A percentile compares a stretch with the other conserved stretches of the same genome.
These are phyloP conservation scores for Crithidia mellificae DNA, from an alignment of 208 protist species.

Conservation along the genomic window DNA sequence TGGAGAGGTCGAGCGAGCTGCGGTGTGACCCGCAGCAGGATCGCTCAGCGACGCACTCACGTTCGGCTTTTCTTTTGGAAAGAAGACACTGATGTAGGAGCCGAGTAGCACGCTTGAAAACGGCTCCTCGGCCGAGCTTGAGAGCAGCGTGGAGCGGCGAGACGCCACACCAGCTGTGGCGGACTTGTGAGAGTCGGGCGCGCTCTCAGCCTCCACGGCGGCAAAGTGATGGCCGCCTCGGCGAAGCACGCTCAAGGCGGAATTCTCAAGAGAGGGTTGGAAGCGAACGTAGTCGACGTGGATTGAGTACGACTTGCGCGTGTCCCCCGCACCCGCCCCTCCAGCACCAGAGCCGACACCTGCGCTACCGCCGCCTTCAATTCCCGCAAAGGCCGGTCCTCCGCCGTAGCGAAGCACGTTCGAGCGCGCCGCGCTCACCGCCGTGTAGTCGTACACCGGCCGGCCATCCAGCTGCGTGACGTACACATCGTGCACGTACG, in stretches of 20 bases:
- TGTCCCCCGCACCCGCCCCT: constrained; percentile 3
- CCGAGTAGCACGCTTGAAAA: constrained; percentile 30
- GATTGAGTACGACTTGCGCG: constrained; percentile 55
- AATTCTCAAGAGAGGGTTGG: constrained; percentile 32
- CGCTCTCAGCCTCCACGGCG: background rate
- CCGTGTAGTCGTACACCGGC: constrained; percentile 53
- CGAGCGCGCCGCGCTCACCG: constrained; percentile 19
- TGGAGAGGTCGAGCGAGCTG: background rate
- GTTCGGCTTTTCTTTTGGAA: constrained; percentile 3
- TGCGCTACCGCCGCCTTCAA: background rate
- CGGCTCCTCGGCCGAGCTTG: constrained; percentile 12
- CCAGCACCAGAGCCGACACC: background rate
- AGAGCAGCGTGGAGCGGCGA: constrained; percentile 1
- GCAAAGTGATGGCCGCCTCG: background rate
- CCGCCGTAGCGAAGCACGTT: background rate
- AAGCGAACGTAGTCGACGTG: constrained; percentile 83
- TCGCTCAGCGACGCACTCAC: background rate
- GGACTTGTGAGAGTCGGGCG: background rate
- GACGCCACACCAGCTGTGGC: background rate
- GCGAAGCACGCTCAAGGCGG: background rate
- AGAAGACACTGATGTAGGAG: constrained; percentile 17
- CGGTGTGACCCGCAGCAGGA: background rate
- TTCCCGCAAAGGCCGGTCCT: background rate
- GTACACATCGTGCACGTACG: constrained; percentile 62
- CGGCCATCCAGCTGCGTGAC: constrained; percentile 44